Evolutionary conservation across 768 basidiomycete species (phyloP).

Genomic region (Pisolithus microcarpus): DNA sequence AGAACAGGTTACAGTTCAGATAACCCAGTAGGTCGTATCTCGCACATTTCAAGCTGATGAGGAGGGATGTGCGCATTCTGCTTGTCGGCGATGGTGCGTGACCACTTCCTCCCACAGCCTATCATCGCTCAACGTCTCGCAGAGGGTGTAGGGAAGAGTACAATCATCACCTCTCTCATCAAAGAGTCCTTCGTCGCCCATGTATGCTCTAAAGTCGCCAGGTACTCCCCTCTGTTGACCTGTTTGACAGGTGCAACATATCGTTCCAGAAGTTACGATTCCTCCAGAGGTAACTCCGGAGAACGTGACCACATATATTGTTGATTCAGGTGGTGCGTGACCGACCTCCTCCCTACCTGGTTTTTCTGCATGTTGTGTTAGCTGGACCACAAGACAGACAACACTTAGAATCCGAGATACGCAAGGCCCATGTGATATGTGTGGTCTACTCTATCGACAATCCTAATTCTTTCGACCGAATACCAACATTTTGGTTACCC

Average conservation of each 20-base stretch:
- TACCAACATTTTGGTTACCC: constrained; percentile 97
- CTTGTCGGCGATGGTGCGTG: constrained; percentile 86
- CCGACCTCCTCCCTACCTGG: not conserved
- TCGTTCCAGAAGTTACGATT: constrained; percentile 96
- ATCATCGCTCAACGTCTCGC: constrained; percentile 2
- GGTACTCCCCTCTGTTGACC: constrained; percentile 2
- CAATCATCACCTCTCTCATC: constrained; percentile 93
- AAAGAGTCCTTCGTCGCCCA: constrained; percentile 91
- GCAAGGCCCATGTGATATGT: constrained; percentile 97
- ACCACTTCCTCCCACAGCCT: constrained; percentile 9
- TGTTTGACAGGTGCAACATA: constrained; percentile 71
- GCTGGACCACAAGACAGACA: constrained; percentile 79
- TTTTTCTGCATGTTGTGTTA: constrained; percentile 26
- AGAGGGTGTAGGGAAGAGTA: constrained; percentile 98
- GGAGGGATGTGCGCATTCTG: constrained; percentile 89
- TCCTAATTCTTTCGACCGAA: constrained; percentile 91
- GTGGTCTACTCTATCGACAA: constrained; percentile 97
- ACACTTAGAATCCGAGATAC: constrained; percentile 90
- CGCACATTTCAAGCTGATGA: constrained; percentile 41
- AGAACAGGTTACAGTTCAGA: not conserved
- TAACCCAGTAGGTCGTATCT: not conserved
- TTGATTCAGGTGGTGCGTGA: constrained; percentile 87
- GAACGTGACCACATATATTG: constrained; percentile 96
- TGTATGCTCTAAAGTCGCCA: constrained; percentile 35
- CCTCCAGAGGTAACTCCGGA: constrained; percentile 96